A percentile compares a stretch with the other conserved stretches of the same genome.
These are phyloP conservation scores for Inosperma sp. DNA, from an alignment of 768 basidiomycete genomes.

Conservation along the genomic window DNA sequence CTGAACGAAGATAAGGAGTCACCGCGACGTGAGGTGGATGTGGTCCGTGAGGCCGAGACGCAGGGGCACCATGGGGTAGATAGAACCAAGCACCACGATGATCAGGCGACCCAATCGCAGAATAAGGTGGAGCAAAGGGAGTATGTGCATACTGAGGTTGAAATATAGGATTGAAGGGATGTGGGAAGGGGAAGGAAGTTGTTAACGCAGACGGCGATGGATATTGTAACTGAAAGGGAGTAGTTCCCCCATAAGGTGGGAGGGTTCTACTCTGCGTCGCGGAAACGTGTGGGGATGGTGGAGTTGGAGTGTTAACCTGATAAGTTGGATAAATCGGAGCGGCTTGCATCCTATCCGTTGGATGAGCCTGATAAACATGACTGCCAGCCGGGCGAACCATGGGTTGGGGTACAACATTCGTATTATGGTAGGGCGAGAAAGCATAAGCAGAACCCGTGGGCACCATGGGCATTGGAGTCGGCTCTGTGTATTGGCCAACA, in stretches of 20 bases:
- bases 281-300: slow-evolving; percentile 23
- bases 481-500: slow-evolving; percentile 44
- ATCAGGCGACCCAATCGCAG: slow-evolving; percentile 31
- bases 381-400: slow-evolving; percentile 23
- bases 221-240: slow-evolving; percentile 34
- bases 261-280: slow-evolving; percentile 23
- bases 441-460: slow-evolving; percentile 35
- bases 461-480: slow-evolving; percentile 29
- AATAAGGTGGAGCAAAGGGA: slow-evolving; percentile 35
- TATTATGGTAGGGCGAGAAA: slow-evolving; percentile 34
- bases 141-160: slow-evolving; percentile 32
- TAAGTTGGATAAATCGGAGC: slow-evolving; percentile 27
- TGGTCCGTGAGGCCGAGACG: slow-evolving; percentile 26
- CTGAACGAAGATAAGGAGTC: slow-evolving; percentile 26
- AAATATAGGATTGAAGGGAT: slow-evolving; percentile 32
- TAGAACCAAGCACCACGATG: slow-evolving; percentile 55
- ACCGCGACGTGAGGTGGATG: slow-evolving; percentile 29
- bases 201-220: slow-evolving; percentile 27
- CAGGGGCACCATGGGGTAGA: slow-evolving; percentile 29
- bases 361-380: slow-evolving; percentile 19
- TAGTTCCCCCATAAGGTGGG: slow-evolving; percentile 23
- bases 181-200: slow-evolving; percentile 36
- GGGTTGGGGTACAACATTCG: slow-evolving; percentile 30
- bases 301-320: slow-evolving; percentile 22
- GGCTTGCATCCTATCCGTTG: too few relatives aligned